A percentile compares a stretch with the other conserved stretches of the same genome.
These are phyloP conservation scores for Alternaria angustiovoidea DNA, from an alignment of 2,329 filamentous ascomycete species.

Conservation along the genomic window DNA sequence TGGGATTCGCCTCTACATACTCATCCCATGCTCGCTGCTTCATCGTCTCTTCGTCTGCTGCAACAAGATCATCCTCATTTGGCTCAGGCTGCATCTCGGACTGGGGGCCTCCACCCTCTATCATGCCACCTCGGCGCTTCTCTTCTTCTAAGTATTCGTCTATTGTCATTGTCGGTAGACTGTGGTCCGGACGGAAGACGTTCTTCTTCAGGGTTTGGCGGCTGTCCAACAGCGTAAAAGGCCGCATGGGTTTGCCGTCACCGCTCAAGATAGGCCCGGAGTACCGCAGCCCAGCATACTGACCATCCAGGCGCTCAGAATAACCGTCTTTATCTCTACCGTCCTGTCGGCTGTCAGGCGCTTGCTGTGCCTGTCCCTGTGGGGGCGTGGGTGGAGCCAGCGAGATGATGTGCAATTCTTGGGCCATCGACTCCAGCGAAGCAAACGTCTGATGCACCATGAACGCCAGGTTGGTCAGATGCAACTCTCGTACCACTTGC, in stretches of 20 bases:
- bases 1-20: slow-evolving; percentile 87
- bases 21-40: slow-evolving; percentile 97
- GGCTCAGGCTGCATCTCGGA: slow-evolving; percentile 73
- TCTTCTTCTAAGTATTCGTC: slow-evolving; percentile 98
- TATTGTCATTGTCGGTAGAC: slow-evolving; percentile 95
- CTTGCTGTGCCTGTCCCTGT: slow-evolving; percentile 46
- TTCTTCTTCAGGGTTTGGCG: slow-evolving; percentile 78
- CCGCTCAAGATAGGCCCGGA: slow-evolving; percentile 77
- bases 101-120: slow-evolving; percentile 86
- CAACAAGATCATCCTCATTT: slow-evolving; percentile 91
- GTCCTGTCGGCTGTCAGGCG: slow-evolving; percentile 58
- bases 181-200: slow-evolving; percentile 91
- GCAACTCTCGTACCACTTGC: slow-evolving; percentile 78
- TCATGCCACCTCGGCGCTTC: slow-evolving; percentile 80
- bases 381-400: slow-evolving; percentile 69
- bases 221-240: slow-evolving; percentile 84
- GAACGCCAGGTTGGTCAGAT: slow-evolving; percentile 78
- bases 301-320: slow-evolving; percentile 76
- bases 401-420: slow-evolving; percentile 83
- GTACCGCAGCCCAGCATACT: slow-evolving; percentile 52
- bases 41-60: slow-evolving; percentile 86
- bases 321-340: slow-evolving; percentile 63
- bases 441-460: slow-evolving; percentile 83
- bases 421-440: slow-evolving; percentile 83
- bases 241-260: slow-evolving; percentile 84